Evolutionary conservation across 495 filamentous ascomycete genomes (phyloP).

Genomic region (Neurospora cerealis): DNA sequence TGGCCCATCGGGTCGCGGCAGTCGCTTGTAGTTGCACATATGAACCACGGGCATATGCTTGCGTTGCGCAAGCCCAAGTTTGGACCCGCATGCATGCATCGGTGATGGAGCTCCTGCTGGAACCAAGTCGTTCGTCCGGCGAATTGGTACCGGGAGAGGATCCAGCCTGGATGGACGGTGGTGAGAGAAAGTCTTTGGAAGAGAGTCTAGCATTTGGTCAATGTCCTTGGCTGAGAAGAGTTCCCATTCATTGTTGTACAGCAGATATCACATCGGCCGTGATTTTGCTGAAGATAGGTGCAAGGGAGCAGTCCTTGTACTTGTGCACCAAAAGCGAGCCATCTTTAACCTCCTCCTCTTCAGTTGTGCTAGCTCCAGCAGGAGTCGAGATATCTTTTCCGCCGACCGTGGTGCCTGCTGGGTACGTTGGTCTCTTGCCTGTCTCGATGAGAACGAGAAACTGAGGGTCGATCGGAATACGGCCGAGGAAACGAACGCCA

Average conservation of each 20-base stretch:
- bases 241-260: background rate
- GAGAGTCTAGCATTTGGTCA: background rate
- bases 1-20: background rate
- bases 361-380: background rate
- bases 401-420: slow-evolving; percentile 37
- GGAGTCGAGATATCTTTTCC: slow-evolving; percentile 32
- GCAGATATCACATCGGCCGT: slow-evolving; percentile 17
- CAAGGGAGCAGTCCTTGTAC: slow-evolving; percentile 69
- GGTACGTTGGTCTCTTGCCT: slow-evolving; percentile 39
- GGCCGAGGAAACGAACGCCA: slow-evolving; percentile 71
- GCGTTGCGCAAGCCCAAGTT: background rate
- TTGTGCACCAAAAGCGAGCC: slow-evolving; percentile 58
- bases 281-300: slow-evolving; percentile 61
- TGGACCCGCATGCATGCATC: background rate
- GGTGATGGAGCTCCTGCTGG: background rate
- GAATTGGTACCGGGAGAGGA: background rate
- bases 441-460: slow-evolving; percentile 46
- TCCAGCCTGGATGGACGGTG: background rate
- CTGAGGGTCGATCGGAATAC: slow-evolving; percentile 78
- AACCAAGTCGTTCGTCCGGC: background rate
- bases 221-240: background rate
- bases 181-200: background rate
- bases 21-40: background rate
- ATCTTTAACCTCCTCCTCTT: slow-evolving; percentile 33
- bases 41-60: background rate